Conservation (phyloP, 2,329 filamentous ascomycete genomes). For the Diaporthe eres region DNA sequence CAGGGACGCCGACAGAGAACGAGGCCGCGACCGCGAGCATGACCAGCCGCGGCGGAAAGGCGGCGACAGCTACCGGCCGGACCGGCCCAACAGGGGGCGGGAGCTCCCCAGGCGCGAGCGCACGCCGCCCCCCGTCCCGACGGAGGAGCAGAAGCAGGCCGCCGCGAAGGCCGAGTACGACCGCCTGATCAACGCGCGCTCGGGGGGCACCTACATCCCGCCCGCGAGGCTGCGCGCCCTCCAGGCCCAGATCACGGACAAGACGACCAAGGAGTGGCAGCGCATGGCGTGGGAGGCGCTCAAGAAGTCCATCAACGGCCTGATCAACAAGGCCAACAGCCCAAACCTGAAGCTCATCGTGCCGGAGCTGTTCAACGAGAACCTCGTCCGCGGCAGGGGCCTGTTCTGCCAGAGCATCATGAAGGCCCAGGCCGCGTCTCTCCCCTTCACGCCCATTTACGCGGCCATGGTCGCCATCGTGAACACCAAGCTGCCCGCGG, state of each 20-base stretch:
- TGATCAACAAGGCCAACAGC: conserved; percentile 99
- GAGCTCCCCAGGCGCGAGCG: conserved; percentile 47
- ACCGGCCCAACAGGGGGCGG: conserved; percentile 33
- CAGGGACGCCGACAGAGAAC: conserved; percentile 47
- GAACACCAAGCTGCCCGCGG: conserved; percentile 96
- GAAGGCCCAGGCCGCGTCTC: conserved; percentile 96
- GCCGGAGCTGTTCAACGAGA: conserved; percentile 95
- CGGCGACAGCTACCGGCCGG: conserved; percentile 65
- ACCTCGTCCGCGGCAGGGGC: conserved; percentile 90
- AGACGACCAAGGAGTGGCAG: conserved; percentile 96
- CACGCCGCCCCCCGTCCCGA: conserved; percentile 60
- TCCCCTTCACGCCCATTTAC: conserved; percentile 97
- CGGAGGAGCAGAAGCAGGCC: conserved; percentile 88
- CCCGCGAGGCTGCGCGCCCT: conserved; percentile 90
- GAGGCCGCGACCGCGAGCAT: conserved; percentile 42
- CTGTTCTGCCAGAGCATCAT: conserved; percentile 97
- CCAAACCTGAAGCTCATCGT: conserved; percentile 98
- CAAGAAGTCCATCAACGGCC: conserved; percentile 98
- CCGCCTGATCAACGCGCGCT: conserved; percentile 91
- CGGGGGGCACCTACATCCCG: conserved; percentile 96
- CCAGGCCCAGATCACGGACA: conserved; percentile 97
- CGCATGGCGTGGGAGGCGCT: conserved; percentile 99
- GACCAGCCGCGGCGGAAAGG: conserved; percentile 56
- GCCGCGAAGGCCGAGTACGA: conserved; percentile 94
- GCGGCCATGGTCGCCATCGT: conserved; percentile 96